Conservation (phyloP, 1,284 basidiomycete species). For the Ceratorhiza oryzae-sativae region DNA sequence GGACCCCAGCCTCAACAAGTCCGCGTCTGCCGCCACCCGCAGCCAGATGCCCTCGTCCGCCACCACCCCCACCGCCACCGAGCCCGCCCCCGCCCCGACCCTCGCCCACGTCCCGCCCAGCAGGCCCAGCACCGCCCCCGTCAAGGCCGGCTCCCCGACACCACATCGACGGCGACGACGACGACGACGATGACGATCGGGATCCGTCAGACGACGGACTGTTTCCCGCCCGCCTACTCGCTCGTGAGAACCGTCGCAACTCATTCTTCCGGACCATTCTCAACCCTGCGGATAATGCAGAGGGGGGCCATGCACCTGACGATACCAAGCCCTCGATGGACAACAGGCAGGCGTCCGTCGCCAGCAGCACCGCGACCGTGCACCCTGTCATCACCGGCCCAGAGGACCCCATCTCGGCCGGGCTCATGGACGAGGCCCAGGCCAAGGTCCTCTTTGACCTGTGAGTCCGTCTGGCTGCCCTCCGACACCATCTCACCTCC, state of each 20-base stretch:
- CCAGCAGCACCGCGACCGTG: conserved; percentile 12
- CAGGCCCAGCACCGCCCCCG: neutral
- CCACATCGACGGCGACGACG: conserved; percentile 58
- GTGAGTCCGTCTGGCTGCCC: conserved; percentile 24
- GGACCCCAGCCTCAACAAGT: conserved; percentile 37
- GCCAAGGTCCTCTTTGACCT: conserved; percentile 72
- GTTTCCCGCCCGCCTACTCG: conserved; percentile 75
- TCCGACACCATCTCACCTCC: conserved; percentile 1
- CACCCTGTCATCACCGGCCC: conserved; percentile 48
- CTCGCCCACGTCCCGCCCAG: conserved; percentile 3
- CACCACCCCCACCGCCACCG: conserved; percentile 30
- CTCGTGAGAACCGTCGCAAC: conserved; percentile 68
- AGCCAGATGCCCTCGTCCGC: neutral
- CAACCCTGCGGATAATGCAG: conserved; percentile 66
- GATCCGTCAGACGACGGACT: conserved; percentile 58
- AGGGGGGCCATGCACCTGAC: conserved; percentile 33
- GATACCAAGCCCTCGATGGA: conserved; percentile 37
- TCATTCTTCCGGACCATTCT: conserved; percentile 83
- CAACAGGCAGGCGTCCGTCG: conserved; percentile 28
- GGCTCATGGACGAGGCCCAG: conserved; percentile 69
- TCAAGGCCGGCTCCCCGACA: conserved; percentile 28
- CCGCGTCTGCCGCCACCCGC: neutral
- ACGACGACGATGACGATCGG: conserved; percentile 56
- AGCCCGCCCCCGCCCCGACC: neutral
- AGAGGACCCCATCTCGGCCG: conserved; percentile 71